Evolutionary conservation across 148 eudicot species (phyloP).

Genomic region (Arctostaphylos glauca): DNA sequence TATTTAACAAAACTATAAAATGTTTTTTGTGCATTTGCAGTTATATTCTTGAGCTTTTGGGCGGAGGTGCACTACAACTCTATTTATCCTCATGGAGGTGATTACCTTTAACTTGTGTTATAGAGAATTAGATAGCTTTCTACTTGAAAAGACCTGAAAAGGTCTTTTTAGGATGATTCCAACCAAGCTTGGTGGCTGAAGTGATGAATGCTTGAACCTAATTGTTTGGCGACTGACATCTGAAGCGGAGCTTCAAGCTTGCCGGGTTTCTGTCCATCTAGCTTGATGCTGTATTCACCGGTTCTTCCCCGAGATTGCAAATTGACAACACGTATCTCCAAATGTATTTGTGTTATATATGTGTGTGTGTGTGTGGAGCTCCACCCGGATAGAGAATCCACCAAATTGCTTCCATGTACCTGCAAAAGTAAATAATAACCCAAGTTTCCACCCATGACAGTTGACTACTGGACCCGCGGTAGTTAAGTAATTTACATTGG

Average conservation of each 20-base stretch:
- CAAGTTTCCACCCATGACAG: neutral
- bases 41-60: slow-evolving; percentile 89
- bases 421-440: neutral
- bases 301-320: neutral
- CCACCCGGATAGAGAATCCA: neutral
- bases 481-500: neutral
- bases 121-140: slow-evolving; percentile 6
- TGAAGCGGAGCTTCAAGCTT: neutral
- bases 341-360: neutral
- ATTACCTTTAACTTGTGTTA: slow-evolving; percentile 12
- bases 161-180: neutral
- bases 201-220: slow-evolving; percentile 6
- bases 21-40: slow-evolving; percentile 35
- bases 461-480: neutral
- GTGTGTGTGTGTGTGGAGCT: too few relatives aligned
- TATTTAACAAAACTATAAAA: neutral
- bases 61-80: slow-evolving; percentile 99
- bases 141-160: neutral
- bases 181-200: neutral
- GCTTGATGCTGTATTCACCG: neutral
- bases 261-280: neutral
- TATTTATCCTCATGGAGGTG: slow-evolving; percentile 89
- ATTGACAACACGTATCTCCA: neutral
- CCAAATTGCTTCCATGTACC: neutral
- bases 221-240: neutral